Conservation (phyloP, 106 monocot species). For the Apostasia shenzhenica region DNA sequence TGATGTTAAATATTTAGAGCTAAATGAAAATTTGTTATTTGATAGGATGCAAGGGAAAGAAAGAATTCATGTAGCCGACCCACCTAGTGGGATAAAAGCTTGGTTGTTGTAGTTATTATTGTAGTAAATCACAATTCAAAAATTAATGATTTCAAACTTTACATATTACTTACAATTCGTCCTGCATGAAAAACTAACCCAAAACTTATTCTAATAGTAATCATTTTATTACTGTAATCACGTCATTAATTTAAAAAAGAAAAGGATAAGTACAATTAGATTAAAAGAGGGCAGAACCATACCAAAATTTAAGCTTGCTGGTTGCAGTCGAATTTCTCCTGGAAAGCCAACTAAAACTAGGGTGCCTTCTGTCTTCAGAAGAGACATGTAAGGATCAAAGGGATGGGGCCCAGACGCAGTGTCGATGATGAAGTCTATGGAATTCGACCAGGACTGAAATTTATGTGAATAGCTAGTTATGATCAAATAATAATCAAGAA, state of each 20-base stretch:
- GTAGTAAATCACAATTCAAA: not conserved
- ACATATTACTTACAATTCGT: too few species aligned
- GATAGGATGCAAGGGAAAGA: too few species aligned
- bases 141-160: not conserved
- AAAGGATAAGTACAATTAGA: not conserved
- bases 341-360: constrained; percentile 65
- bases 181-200: too few species aligned
- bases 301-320: constrained; percentile 48
- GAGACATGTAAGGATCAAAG: constrained; percentile 82
- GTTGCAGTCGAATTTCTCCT: constrained; percentile 52
- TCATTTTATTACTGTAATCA: too few species aligned
- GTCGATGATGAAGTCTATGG: constrained; percentile 84
- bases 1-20: too few species aligned
- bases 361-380: constrained; percentile 54
- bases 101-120: too few species aligned
- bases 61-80: too few species aligned
- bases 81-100: too few species aligned
- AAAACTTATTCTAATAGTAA: too few species aligned
- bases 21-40: too few species aligned
- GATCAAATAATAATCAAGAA: too few species aligned
- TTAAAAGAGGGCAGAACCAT: not conserved
- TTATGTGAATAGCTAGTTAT: not conserved
- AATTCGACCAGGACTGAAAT: constrained; percentile 36
- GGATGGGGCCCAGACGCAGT: constrained; percentile 81
- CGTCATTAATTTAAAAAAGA: not conserved